Evolutionary conservation across 202 grass and related monocot species (phyloP).

Genomic region (Brachypodium distachyon): DNA sequence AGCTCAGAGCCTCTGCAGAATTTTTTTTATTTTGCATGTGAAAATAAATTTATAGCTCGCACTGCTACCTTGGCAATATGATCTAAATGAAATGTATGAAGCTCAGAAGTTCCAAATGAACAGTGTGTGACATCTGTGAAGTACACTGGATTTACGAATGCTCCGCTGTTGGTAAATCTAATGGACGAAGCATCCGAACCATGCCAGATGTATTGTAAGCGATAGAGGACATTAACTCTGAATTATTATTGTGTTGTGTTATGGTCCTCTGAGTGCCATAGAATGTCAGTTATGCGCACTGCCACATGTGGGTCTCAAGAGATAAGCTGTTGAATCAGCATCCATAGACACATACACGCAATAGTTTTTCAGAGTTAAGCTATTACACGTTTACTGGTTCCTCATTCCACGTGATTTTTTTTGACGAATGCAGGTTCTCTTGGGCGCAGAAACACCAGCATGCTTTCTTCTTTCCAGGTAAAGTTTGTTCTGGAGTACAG

Average conservation of each 20-base stretch:
- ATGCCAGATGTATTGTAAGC: too few species aligned
- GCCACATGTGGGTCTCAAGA: too few species aligned
- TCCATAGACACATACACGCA: too few species aligned
- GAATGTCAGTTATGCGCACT: too few species aligned
- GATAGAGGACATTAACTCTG: too few species aligned
- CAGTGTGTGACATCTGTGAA: background rate
- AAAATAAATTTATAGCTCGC: background rate
- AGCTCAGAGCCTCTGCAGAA: background rate
- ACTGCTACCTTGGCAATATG: background rate
- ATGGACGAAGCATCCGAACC: background rate
- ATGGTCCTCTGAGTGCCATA: too few species aligned
- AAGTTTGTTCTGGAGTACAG: background rate
- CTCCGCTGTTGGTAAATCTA: background rate
- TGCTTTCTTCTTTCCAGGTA: conserved; percentile 71
- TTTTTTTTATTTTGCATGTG: background rate
- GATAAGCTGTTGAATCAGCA: too few species aligned
- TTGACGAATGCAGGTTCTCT: conserved; percentile 52
- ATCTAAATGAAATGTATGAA: background rate
- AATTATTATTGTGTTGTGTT: too few species aligned
- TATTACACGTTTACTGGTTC: background rate
- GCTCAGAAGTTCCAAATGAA: background rate
- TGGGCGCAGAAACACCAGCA: conserved; percentile 82
- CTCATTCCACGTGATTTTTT: background rate
- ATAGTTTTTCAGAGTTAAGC: background rate
- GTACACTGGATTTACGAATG: background rate